Evolutionary conservation across 169 alveolate species (phyloP).

Genomic region (Babesia caballi): DNA sequence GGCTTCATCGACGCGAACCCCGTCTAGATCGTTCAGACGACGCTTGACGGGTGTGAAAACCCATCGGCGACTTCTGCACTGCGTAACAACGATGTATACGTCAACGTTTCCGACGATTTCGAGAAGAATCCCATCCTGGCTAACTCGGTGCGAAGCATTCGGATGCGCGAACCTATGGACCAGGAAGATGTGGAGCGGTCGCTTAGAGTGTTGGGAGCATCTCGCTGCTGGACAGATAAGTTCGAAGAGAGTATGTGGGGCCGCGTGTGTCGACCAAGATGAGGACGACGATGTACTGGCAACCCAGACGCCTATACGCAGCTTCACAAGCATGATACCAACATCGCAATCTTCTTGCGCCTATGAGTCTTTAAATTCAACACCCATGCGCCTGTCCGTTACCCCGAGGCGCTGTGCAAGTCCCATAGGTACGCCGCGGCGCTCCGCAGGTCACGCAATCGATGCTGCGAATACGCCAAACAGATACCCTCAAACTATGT

Average conservation of each 20-base stretch:
- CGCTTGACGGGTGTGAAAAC: not conserved
- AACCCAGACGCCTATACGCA: constrained; percentile 57
- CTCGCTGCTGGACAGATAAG: constrained; percentile 66
- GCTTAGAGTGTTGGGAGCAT: constrained; percentile 20
- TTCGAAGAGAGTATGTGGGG: not conserved
- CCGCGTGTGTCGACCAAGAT: not conserved
- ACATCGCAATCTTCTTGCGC: not conserved
- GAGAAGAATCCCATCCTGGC: constrained; percentile 53
- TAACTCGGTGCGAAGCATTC: constrained; percentile 35
- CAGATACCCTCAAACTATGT: constrained; percentile 17
- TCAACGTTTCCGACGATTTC: constrained; percentile 45
- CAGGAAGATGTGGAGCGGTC: constrained; percentile 34
- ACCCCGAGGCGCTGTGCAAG: not conserved
- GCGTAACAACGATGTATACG: constrained; percentile 6
- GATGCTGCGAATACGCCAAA: not conserved
- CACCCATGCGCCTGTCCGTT: not conserved
- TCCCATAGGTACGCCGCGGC: constrained; percentile 8
- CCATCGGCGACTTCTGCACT: not conserved
- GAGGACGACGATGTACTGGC: constrained; percentile 40
- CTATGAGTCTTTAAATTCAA: not conserved
- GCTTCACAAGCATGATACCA: constrained; percentile 12
- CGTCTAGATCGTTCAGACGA: not conserved
- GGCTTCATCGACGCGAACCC: not conserved
- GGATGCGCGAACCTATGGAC: constrained; percentile 21
- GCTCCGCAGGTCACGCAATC: not conserved